Evolutionary conservation across 2,329 filamentous ascomycete species (phyloP), one percentile per base, ranked within the genome.

Genomic region (Clonostachys chloroleuca): DNA sequence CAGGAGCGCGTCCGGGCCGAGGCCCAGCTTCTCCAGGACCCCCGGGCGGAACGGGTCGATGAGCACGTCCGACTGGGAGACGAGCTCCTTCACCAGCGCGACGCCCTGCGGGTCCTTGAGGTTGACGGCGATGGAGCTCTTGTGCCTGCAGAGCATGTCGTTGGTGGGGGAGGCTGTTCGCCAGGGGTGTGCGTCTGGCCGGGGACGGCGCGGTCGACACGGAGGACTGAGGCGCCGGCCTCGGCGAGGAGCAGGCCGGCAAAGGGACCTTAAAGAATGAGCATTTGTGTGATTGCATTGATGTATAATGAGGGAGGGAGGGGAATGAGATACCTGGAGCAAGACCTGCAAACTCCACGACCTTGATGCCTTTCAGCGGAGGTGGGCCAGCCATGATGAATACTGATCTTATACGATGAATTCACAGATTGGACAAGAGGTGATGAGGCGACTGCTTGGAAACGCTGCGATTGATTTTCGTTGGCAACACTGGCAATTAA

Each of bases 11-110:
- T 79, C 75, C 8, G 92, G 92, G 0, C 83, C 84, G 2, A 97
- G 79, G 0, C 87, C 87, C 10, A 92, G 80, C 45, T 86, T 87
- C 68, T 97, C 92, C 3, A 97, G 78, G 1, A 96, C 89, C 35
- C 91, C 90, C 0, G 92, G 92, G 0, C 92, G 87, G 73, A 91
- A 97, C 0, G 94, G 92, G 64, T 97, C 94, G 64, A 97, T 94
- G 30, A 97, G 66, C 35, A 96, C 75, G 66, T 97, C 92, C 37
- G 94, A 73, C 62, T 92, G 87, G 47, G 83, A 14, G 70, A 66
- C 35, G 2, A 96, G 74, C 4, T 75, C 70, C 51, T 83, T 83
- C 46, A 96, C 66, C 7, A 96, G 72, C 1, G 75, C 74, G 12
- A 83, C 62, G 7, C 89, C 91, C 1, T 66, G 56, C 0, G 78